phyloP scores from a whole-genome alignment of 2,329 filamentous ascomycete genomes.

The Claviceps cyperi region DNA sequence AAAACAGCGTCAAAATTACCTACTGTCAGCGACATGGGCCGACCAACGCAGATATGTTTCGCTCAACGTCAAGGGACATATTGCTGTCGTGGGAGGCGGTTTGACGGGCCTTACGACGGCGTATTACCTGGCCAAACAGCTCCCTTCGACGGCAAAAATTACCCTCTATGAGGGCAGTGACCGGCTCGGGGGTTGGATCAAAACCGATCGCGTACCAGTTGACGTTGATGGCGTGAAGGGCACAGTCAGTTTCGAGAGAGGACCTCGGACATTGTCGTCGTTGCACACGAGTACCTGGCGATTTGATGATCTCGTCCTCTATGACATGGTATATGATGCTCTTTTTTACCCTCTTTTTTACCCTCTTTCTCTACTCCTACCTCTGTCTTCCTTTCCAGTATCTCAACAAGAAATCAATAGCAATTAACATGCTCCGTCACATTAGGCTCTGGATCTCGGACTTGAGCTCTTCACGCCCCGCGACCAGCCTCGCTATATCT shows the following conservation, averaged over 20 bases:
- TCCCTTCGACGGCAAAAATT: slow-evolving; percentile 51
- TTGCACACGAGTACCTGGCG: slow-evolving; percentile 23
- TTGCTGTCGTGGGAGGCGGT: slow-evolving; percentile 66
- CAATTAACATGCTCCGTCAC: not conserved
- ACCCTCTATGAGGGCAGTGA: slow-evolving; percentile 65
- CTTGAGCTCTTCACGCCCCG: slow-evolving; percentile 34
- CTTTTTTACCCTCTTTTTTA: no score
- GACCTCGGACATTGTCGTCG: slow-evolving; percentile 62
- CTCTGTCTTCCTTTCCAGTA: no score
- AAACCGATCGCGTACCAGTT: slow-evolving; percentile 48
- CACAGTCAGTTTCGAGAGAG: slow-evolving; percentile 63
- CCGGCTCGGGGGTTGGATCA: slow-evolving; percentile 71
- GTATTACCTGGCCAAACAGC: slow-evolving; percentile 57
- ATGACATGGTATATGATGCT: slow-evolving; percentile 49
- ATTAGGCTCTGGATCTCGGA: slow-evolving; percentile 21
- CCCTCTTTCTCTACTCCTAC: not conserved
- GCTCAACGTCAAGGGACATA: slow-evolving; percentile 16
- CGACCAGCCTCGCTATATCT: slow-evolving; percentile 52
- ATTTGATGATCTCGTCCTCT: slow-evolving; percentile 50
- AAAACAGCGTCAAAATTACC: slow-evolving; percentile 5
- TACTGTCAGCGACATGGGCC: slow-evolving; percentile 1
- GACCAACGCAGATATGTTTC: slow-evolving; percentile 7
- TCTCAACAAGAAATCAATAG: not conserved
- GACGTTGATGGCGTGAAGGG: slow-evolving; percentile 37
- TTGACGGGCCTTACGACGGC: slow-evolving; percentile 70